These are phyloP conservation scores for Neofusicoccum sp. DNA, from an alignment of 2,329 filamentous ascomycete species.

Conservation along the genomic window DNA sequence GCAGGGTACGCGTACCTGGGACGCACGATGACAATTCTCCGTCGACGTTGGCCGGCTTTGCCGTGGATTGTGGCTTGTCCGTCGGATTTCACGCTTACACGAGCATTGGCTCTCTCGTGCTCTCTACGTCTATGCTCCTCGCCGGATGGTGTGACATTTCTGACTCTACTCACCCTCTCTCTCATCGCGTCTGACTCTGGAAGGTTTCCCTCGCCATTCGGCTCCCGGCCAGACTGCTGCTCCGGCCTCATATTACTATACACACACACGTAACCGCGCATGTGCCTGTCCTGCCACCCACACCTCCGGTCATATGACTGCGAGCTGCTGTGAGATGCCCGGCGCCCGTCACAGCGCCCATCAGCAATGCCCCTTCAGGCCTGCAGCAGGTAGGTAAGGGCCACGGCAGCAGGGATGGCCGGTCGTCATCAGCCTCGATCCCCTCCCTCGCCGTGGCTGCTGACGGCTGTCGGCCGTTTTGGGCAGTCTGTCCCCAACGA, in stretches of 20 bases:
- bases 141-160: too few species aligned
- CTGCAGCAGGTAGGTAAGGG: not conserved
- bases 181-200: not conserved
- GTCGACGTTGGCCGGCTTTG: too few species aligned
- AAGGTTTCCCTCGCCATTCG: not conserved
- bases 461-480: not conserved
- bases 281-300: not conserved
- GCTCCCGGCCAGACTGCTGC: not conserved
- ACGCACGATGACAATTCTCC: too few species aligned
- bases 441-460: not conserved
- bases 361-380: not conserved
- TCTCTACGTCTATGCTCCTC: too few species aligned
- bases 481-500: too few species aligned
- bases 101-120: too few species aligned
- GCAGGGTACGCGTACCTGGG: too few species aligned
- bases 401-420: too few species aligned
- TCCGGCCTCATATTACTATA: not conserved
- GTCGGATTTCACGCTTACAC: too few species aligned
- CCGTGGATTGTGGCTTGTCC: too few species aligned
- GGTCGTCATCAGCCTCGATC: not conserved
- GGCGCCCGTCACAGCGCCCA: constrained; percentile 6
- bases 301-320: constrained; percentile 13
- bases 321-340: constrained; percentile 16
- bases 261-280: not conserved
- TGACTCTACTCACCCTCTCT: not conserved